Evolutionary conservation across 371 early-diverging fungal species (phyloP).

Genomic region (Mortierella sp.): DNA sequence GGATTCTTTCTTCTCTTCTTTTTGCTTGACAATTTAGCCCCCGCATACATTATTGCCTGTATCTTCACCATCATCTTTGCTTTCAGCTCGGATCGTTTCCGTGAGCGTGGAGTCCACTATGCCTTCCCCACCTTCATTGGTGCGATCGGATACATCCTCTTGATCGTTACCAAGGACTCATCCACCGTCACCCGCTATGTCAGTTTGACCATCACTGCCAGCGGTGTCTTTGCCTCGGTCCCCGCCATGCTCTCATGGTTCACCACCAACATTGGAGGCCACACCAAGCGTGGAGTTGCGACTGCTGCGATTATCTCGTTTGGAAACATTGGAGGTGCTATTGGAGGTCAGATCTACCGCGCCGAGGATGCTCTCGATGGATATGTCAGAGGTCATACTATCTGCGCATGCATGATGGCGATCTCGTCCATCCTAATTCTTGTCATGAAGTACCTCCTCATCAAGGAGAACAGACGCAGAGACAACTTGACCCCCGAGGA

Average conservation of each 20-base stretch:
- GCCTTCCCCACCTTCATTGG: conserved; percentile 71
- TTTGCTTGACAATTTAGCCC: conserved; percentile 51
- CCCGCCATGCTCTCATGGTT: conserved; percentile 76
- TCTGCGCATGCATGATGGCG: conserved; percentile 61
- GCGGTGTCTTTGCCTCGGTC: conserved; percentile 68
- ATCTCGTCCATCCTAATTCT: conserved; percentile 58
- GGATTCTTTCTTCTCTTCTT: not conserved
- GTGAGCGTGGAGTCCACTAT: conserved; percentile 75
- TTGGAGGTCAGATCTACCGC: conserved; percentile 75
- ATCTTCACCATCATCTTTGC: conserved; percentile 67
- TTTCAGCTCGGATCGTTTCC: conserved; percentile 73
- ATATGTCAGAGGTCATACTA: conserved; percentile 65
- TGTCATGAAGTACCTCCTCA: conserved; percentile 60
- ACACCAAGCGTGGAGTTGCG: conserved; percentile 74
- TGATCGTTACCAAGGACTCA: conserved; percentile 60
- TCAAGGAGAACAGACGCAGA: conserved; percentile 66
- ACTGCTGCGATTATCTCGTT: conserved; percentile 71
- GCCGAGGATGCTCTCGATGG: conserved; percentile 65
- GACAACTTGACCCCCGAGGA: conserved; percentile 69
- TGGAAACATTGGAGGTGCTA: conserved; percentile 76
- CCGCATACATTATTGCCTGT: conserved; percentile 64
- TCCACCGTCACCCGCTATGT: conserved; percentile 61
- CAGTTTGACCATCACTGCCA: conserved; percentile 65
- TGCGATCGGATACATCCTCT: conserved; percentile 73
- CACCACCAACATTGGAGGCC: conserved; percentile 73